Evolutionary conservation across 2,329 filamentous ascomycete species (phyloP).

Genomic region (Grosmannia penicillata): DNA sequence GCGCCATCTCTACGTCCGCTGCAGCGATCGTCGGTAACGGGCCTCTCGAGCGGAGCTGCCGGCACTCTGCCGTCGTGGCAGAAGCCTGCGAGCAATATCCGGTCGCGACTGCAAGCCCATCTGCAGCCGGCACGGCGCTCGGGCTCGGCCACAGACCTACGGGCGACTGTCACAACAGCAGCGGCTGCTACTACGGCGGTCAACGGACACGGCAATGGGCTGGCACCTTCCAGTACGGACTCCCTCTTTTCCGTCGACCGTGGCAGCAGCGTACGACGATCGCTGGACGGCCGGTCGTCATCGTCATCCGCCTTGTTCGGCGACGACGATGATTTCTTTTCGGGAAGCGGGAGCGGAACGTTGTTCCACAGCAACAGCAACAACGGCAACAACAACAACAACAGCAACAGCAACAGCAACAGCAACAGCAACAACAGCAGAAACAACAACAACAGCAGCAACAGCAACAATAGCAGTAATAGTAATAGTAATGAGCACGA

Average conservation of each 20-base stretch:
- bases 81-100: neutral
- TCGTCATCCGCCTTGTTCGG: conserved; percentile 50
- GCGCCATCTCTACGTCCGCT: no score
- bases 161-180: conserved; percentile 19
- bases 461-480: neutral
- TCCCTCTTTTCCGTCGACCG: neutral
- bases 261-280: conserved; percentile 32
- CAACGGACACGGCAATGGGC: conserved; percentile 1
- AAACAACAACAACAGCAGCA: neutral
- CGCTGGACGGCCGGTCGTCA: conserved; percentile 51
- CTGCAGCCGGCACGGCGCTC: conserved; percentile 20
- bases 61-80: no score
- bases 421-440: no score
- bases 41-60: no score
- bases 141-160: conserved; percentile 34
- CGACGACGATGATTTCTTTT: conserved; percentile 56
- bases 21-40: no score
- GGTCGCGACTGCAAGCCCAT: neutral
- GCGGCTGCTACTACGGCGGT: conserved; percentile 16
- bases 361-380: no score
- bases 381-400: neutral
- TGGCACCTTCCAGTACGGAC: neutral
- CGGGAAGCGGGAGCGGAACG: no score
- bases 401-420: conserved; percentile 1
- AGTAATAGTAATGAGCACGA: conserved; percentile 55